phyloP scores from a whole-genome alignment of 2,329 filamentous ascomycete species.

The Botrytis tulipae region DNA sequence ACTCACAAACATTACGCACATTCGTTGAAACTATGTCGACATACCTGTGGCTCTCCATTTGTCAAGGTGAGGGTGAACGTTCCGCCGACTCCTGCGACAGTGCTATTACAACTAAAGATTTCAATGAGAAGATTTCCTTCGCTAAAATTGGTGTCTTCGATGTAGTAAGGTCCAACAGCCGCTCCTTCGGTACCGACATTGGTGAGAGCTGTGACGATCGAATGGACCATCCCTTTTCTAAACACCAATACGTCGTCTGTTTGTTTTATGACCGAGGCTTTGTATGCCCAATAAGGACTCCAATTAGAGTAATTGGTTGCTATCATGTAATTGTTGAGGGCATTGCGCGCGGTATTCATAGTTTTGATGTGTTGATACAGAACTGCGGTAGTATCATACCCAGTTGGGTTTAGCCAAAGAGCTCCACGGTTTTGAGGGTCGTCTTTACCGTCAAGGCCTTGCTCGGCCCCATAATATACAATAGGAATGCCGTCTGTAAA shows the following conservation, averaged over 20 bases:
- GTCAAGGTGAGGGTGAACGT: conserved; percentile 4
- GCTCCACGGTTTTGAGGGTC: conserved; percentile 46
- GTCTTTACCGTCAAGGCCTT: conserved; percentile 43
- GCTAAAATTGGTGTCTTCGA: conserved; percentile 24
- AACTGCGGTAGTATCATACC: conserved; percentile 40
- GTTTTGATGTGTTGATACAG: conserved; percentile 43
- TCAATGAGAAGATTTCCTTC: conserved; percentile 24
- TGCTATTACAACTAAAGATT: conserved; percentile 16
- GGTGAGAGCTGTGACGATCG: conserved; percentile 22
- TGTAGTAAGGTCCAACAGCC: conserved; percentile 22
- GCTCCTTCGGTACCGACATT: conserved; percentile 20
- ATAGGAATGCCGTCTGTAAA: conserved; percentile 51
- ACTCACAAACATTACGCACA: background rate
- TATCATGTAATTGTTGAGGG: conserved; percentile 19
- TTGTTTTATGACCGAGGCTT: conserved; percentile 19
- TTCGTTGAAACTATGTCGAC: background rate
- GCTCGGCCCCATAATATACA: conserved; percentile 52
- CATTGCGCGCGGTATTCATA: conserved; percentile 46
- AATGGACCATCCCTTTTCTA: conserved; percentile 25
- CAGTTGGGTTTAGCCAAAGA: conserved; percentile 42
- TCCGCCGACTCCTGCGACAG: background rate
- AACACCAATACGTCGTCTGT: conserved; percentile 24
- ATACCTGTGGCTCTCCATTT: conserved; percentile 17
- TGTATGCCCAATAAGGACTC: conserved; percentile 27
- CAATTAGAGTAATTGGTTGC: conserved; percentile 22